A percentile compares a stretch with the other conserved stretches of the same genome.
Conservation (phyloP, 78 protist species). For the Protostelium mycophagum region DNA sequence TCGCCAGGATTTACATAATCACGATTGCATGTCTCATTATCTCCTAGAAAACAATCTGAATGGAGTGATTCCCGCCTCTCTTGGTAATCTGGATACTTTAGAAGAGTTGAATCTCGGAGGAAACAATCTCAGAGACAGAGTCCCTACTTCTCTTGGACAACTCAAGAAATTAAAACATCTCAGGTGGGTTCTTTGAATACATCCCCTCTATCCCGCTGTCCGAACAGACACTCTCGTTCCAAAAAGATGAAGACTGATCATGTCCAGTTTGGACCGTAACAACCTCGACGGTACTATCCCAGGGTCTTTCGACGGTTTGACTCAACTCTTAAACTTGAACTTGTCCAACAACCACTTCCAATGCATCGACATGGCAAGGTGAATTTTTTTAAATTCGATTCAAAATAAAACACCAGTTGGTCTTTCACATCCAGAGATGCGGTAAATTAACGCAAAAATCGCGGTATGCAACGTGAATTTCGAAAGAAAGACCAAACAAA, state of each 20-base stretch:
- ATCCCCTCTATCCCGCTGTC: neutral
- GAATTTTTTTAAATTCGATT: neutral
- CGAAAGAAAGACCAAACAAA: no score
- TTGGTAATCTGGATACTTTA: neutral
- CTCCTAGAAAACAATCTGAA: constrained; percentile 28
- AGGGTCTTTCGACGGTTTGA: neutral
- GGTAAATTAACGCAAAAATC: no score
- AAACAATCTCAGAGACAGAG: neutral
- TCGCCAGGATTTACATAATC: no score
- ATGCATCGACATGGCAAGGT: neutral
- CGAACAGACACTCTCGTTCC: neutral
- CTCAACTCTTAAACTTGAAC: neutral
- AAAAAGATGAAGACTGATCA: no score
- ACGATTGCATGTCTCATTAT: no score
- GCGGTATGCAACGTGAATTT: no score
- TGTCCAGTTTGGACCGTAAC: no score
- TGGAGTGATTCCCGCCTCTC: neutral
- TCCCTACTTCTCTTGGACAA: neutral
- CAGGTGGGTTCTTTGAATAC: neutral
- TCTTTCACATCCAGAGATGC: no score
- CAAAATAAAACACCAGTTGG: neutral
- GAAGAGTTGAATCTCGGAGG: neutral
- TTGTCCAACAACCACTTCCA: neutral
- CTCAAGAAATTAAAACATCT: neutral
- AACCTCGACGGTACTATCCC: neutral